A percentile compares a stretch with the other conserved stretches of the same genome.
phyloP scores from a whole-genome alignment of 2,329 filamentous ascomycete genomes.

The Colletotrichum sp. region DNA sequence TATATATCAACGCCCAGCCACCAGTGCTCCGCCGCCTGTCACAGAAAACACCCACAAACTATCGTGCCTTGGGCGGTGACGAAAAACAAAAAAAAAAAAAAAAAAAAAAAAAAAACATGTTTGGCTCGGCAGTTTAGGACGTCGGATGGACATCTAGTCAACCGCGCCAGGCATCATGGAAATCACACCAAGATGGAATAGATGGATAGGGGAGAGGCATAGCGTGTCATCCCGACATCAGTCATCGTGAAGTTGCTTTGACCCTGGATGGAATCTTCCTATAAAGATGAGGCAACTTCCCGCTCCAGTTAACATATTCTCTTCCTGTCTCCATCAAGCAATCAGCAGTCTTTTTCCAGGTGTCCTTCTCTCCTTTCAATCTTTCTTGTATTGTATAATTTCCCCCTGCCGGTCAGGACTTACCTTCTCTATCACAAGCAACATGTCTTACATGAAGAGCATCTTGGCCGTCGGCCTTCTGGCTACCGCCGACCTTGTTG shows the following conservation, averaged over 20 bases:
- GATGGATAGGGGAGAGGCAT: background rate
- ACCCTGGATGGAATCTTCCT: background rate
- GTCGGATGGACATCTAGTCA: background rate
- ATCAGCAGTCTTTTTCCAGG: background rate
- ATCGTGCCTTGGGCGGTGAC: no score
- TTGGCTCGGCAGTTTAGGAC: slow-evolving; percentile 17
- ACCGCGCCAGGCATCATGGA: background rate
- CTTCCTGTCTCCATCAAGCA: background rate
- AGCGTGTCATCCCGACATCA: slow-evolving; percentile 9
- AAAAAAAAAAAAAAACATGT: background rate
- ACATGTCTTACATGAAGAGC: slow-evolving; percentile 35
- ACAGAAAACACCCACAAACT: no score
- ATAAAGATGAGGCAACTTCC: slow-evolving; percentile 10
- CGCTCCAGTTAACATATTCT: background rate
- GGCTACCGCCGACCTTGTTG: slow-evolving; percentile 58
- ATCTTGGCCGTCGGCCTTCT: slow-evolving; percentile 51
- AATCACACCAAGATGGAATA: background rate
- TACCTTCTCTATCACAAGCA: slow-evolving; percentile 19
- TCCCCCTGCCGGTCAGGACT: slow-evolving; percentile 18
- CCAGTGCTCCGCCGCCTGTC: no score
- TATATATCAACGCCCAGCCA: no score
- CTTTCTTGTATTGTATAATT: slow-evolving; percentile 17
- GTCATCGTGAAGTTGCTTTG: background rate
- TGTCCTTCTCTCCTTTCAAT: slow-evolving; percentile 14
- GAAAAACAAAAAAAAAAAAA: background rate